A percentile compares a stretch with the other conserved stretches of the same genome.
phyloP scores from a whole-genome alignment of 306 rosid species.

The Gastrolobium villosum region DNA sequence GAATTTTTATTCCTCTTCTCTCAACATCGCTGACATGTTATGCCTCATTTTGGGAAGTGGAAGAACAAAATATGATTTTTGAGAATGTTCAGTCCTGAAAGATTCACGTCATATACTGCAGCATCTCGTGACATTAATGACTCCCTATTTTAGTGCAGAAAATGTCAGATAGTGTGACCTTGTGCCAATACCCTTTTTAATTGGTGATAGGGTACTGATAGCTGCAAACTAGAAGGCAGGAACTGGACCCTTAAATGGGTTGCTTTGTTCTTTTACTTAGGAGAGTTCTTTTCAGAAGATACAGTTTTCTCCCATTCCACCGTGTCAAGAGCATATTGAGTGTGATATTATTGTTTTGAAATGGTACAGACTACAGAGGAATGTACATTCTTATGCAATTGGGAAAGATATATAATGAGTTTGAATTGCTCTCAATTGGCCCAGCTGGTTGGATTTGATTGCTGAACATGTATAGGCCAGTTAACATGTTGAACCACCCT shows the following conservation, averaged over 20 bases:
- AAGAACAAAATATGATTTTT: slow-evolving; percentile 90
- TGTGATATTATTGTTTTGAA: neutral
- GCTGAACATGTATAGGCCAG: neutral
- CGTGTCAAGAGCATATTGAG: neutral
- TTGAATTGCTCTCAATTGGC: slow-evolving; percentile 24
- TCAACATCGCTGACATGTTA: slow-evolving; percentile 72
- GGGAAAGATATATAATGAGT: neutral
- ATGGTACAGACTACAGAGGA: neutral
- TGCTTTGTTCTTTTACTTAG: slow-evolving; percentile 2
- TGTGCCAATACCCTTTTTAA: neutral
- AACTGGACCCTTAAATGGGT: no score
- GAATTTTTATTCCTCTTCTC: slow-evolving; percentile 76
- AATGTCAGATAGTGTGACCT: slow-evolving; percentile 2
- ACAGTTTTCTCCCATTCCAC: neutral
- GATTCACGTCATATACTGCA: neutral
- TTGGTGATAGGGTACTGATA: slow-evolving; percentile 17
- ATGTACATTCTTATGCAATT: neutral
- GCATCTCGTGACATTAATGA: neutral
- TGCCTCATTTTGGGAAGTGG: slow-evolving; percentile 89
- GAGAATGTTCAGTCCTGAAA: slow-evolving; percentile 23
- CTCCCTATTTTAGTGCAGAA: neutral
- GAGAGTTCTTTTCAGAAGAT: slow-evolving; percentile 22
- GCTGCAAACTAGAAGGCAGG: slow-evolving; percentile 22
- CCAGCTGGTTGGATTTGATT: neutral
- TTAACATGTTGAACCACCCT: neutral